Evolutionary conservation across 2,329 filamentous ascomycete genomes (phyloP).

Genomic region (Aspergillus piperis): DNA sequence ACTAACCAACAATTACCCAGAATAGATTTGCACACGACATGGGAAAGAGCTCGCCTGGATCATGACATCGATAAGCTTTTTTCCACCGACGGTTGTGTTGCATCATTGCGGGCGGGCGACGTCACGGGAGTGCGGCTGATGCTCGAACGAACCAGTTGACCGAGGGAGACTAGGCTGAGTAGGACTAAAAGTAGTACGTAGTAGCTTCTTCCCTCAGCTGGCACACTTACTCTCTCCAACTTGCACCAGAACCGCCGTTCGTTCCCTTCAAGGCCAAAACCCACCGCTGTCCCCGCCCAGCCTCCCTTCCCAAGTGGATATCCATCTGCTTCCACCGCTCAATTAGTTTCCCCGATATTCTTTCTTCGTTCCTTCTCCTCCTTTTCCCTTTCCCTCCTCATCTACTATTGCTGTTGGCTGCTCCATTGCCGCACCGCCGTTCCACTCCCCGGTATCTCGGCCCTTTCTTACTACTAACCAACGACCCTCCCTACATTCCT

Average conservation of each 20-base stretch:
- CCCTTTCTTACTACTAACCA: neutral
- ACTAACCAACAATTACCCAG: too few relatives aligned
- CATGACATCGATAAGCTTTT: neutral
- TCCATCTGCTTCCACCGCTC: constrained; percentile 13
- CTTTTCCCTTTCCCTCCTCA: constrained; percentile 2
- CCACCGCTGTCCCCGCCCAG: constrained; percentile 22
- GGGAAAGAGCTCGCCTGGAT: neutral
- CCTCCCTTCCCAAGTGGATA: constrained; percentile 16
- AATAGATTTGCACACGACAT: too few relatives aligned
- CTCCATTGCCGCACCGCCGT: neutral
- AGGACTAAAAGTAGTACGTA: neutral
- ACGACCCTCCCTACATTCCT: constrained; percentile 1
- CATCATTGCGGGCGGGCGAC: constrained; percentile 10
- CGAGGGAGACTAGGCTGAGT: neutral
- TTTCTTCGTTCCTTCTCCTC: constrained; percentile 8
- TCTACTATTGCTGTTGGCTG: constrained; percentile 3
- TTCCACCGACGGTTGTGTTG: neutral
- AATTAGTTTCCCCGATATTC: constrained; percentile 16
- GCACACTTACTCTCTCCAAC: neutral
- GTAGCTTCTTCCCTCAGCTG: neutral
- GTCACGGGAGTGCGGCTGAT: constrained; percentile 7
- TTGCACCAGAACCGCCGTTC: constrained; percentile 3
- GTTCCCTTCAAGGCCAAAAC: constrained; percentile 5
- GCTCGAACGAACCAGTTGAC: neutral
- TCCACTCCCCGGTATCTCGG: constrained; percentile 7